Conservation (phyloP, 208 protist genomes). For the Trypanosomatidae sp. region DNA sequence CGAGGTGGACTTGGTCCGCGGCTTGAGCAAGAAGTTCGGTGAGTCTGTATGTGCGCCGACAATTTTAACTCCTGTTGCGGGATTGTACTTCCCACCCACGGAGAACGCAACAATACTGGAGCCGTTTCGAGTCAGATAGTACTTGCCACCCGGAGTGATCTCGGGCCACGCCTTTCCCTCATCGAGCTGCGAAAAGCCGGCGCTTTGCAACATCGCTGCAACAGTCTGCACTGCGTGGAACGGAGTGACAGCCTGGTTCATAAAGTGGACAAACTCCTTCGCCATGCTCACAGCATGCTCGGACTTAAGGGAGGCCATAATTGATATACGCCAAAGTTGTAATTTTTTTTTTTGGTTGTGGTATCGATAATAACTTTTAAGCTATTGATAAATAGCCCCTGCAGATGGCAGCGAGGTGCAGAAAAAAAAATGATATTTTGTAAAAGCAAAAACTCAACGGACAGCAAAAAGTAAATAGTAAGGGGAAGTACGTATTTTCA, state of each 20-base stretch:
- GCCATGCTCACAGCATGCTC: constrained; percentile 32
- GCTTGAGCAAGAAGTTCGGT: constrained; percentile 91
- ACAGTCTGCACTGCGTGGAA: constrained; percentile 78
- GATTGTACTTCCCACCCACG: constrained; percentile 92
- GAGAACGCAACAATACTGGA: constrained; percentile 96
- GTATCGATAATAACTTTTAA: too few relatives aligned
- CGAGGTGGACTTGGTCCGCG: constrained; percentile 39
- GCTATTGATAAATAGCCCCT: too few relatives aligned
- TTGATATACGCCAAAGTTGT: too few relatives aligned
- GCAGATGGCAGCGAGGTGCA: too few relatives aligned
- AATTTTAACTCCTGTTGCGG: constrained; percentile 92
- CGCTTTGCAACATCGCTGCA: constrained; percentile 35
- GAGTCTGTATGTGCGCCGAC: constrained; percentile 98
- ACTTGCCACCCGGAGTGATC: constrained; percentile 85
- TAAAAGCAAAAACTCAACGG: too few relatives aligned
- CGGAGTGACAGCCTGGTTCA: constrained; percentile 68
- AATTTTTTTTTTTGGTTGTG: too few relatives aligned
- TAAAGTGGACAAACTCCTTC: constrained; percentile 66
- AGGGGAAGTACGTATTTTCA: too few relatives aligned
- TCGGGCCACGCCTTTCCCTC: constrained; percentile 64
- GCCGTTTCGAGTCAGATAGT: constrained; percentile 98
- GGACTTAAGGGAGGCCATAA: constrained; percentile 28
- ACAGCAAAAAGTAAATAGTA: too few relatives aligned
- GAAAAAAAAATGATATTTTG: too few relatives aligned
- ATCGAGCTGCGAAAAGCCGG: constrained; percentile 61